Evolutionary conservation across 768 basidiomycete genomes (phyloP), one percentile per base, ranked within the genome.

Genomic region (Boletus bicolor): DNA sequence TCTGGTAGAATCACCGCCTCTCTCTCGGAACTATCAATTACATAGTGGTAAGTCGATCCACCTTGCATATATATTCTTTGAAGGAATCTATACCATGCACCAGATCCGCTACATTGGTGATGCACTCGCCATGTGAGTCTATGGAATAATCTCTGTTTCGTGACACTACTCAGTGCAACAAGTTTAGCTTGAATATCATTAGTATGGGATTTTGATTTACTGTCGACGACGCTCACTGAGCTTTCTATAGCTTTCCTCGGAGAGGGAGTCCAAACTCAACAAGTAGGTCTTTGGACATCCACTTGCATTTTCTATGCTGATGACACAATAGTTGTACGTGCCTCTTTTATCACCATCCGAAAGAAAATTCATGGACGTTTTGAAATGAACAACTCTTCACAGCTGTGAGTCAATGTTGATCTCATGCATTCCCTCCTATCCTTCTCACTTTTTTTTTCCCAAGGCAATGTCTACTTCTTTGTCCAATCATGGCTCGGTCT

Each of bases 21-120:
- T 47, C 49, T 11, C 58, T 60, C n/a, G 61, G 64, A 46, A 60
- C 52, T 34, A 43, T 66, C 14, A 53, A 34, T 32, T 65, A 65
- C 44, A 28, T 64, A 7, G 36, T 65, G 15, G 64, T 66, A 48
- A 28, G 56, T 64, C 15, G 2, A n/a, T 24, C 19, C 5, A 7
- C 19, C 8, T 41, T 42, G 12, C 14, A 11, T 19, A 28, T 17
- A 3, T 12, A 24, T 15, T 2, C 2, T 19, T 24, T 0, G 17
- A 32, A 11, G 26, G 21, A 28, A 32, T 32, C 4, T 3, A 38
- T 11, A 11, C 6, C 15, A 15, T 35, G 6, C 17, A 11, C 30
- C 32, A 65, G 64, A 61, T 67, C 19, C 65, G 65, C 5, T 65
- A 67, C 30, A 47, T 66, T 1, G 58, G 64, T 34, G 58, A 66